Evolutionary conservation across 192 early-diverging fungal species (phyloP), one percentile per base, ranked within the genome.

Genomic region (Chytriomyces hyalinus): DNA sequence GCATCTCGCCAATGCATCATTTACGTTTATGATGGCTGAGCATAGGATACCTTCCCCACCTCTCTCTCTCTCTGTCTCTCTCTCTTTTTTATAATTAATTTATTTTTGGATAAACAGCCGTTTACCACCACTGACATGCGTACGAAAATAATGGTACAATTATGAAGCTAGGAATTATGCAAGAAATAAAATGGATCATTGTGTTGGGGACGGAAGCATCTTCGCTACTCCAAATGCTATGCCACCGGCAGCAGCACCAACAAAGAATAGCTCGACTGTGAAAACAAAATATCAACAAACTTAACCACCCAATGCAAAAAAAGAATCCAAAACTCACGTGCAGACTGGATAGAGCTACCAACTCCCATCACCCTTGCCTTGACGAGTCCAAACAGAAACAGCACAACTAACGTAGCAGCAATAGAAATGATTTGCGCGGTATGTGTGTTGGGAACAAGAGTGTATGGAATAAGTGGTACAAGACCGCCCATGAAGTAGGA

Each of bases 401-500:
- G 67, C 17, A 85, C 85, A 4, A 90, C 46, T 10, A 84, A 61
- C 0, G 91, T 92, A 2, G 85, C 72, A 44, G 74, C 82, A 26
- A 87, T 83, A n/a, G 90, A 91, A 6, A 86, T 72, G 43, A 67
- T 75, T 49, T 91, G 74, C 11, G 87, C 91, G 0, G 57, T 48
- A 11, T 11, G 24, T 8, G 87, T 78, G 43, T 81, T 50, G 10
- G 80, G 61, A 28, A 90, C 48, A 13, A 87, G 82, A 6, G 87
- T 66, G 79, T 92, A 92, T 0, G 91, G 91, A 17, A 90, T 9
- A 47, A 92, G 68, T 5, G 91, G 91, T n/a, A 92, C 83, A 22
- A 91, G 68, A 47, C 91, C 91, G 28, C 91, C 91, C 13, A 77
- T 77, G 68, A 92, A 86, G 80, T 92, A 92, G 1, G 86, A 82